Conservation (phyloP, 768 basidiomycete species). For the Podaxis carcinomalis region DNA sequence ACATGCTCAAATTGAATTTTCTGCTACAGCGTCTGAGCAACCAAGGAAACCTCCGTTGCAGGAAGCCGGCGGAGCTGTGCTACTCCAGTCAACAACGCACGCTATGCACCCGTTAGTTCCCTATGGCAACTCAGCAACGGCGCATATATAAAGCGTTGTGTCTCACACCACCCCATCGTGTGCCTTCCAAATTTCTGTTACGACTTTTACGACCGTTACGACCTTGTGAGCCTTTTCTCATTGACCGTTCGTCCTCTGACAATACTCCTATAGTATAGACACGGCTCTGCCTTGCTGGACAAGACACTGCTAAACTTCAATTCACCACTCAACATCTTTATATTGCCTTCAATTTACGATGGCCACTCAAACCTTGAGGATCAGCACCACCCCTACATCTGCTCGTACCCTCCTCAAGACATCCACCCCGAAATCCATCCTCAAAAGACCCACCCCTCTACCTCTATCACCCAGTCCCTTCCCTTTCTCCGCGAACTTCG, state of each 20-base stretch:
- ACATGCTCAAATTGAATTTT: background rate
- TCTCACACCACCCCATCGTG: slow-evolving; percentile 19
- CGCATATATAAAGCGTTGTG: background rate
- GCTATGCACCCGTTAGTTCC: background rate
- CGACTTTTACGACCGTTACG: slow-evolving; percentile 19
- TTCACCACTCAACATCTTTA: slow-evolving; percentile 17
- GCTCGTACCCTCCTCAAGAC: slow-evolving; percentile 24
- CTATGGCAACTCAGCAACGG: background rate
- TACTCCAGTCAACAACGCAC: background rate
- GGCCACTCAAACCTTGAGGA: slow-evolving; percentile 33
- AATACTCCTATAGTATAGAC: background rate
- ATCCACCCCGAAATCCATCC: slow-evolving; percentile 29
- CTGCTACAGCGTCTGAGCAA: background rate
- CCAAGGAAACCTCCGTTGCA: background rate
- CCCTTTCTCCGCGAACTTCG: slow-evolving; percentile 27
- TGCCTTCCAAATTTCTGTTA: slow-evolving; percentile 20
- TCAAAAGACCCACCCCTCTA: slow-evolving; percentile 35
- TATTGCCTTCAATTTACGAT: slow-evolving; percentile 20
- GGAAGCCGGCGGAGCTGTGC: background rate
- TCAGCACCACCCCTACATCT: slow-evolving; percentile 27
- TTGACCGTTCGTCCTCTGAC: background rate
- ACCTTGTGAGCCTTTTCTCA: slow-evolving; percentile 6
- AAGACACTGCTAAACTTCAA: slow-evolving; percentile 37
- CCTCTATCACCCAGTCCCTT: slow-evolving; percentile 31
- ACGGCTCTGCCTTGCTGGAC: slow-evolving; percentile 42